Evolutionary conservation across 2,329 filamentous ascomycete genomes (phyloP).

Genomic region (Alternaria triticimaculans): DNA sequence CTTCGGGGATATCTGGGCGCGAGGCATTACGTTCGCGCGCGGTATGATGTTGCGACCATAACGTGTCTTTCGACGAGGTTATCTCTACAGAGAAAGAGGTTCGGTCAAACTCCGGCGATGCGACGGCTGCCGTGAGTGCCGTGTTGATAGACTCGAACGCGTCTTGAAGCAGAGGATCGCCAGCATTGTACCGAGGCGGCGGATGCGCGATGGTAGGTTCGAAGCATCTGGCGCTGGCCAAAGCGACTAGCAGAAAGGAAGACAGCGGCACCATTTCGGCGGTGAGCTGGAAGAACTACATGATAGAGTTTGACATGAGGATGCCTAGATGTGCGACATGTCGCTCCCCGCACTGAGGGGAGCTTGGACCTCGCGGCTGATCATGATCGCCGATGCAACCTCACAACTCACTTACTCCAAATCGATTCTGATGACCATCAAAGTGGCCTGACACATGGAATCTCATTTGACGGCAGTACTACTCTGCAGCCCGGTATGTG

Average conservation of each 20-base stretch:
- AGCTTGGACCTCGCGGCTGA: constrained; percentile 3
- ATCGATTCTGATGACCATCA: not conserved
- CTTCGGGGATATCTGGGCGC: constrained; percentile 44
- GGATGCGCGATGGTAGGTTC: constrained; percentile 50
- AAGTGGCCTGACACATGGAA: not conserved
- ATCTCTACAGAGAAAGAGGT: constrained; percentile 52
- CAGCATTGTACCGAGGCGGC: constrained; percentile 38
- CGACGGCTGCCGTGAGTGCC: constrained; percentile 32
- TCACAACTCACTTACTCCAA: not conserved
- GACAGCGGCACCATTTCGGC: constrained; percentile 21
- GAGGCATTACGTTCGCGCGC: constrained; percentile 45
- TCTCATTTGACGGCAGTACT: not conserved
- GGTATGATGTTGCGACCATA: constrained; percentile 51
- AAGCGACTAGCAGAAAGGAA: constrained; percentile 12
- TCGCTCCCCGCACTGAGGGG: not conserved
- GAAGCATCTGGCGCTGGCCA: constrained; percentile 39
- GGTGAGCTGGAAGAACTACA: constrained; percentile 6
- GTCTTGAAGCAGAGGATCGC: constrained; percentile 35
- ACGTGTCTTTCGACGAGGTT: constrained; percentile 47
- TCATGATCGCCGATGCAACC: not conserved
- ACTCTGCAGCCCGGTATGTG: not conserved
- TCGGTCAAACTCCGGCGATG: constrained; percentile 38
- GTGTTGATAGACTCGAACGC: constrained; percentile 41
- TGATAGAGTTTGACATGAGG: not conserved
- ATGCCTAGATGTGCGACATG: not conserved